Conservation (phyloP, 176 grass and related monocot species). For the Calamus simplicifolius region DNA sequence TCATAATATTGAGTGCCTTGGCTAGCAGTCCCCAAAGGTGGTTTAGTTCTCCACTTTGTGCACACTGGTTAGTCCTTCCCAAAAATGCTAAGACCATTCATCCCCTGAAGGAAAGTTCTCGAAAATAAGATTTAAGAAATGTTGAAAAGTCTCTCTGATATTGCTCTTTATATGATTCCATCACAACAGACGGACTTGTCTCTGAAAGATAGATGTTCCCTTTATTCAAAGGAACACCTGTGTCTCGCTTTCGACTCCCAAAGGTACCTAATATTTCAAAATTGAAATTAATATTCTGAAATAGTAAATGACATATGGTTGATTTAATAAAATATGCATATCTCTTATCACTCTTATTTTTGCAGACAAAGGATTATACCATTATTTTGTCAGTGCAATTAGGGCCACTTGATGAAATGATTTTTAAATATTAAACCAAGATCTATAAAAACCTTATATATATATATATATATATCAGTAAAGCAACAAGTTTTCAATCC, state of each 20-base stretch:
- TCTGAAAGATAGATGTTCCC: slow-evolving; percentile 42
- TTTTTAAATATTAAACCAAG: no score
- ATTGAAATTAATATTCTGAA: no score
- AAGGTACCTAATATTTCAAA: background rate
- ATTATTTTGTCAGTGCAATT: no score
- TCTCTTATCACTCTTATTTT: no score
- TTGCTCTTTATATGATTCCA: slow-evolving; percentile 23
- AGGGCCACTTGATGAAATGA: no score
- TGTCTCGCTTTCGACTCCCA: background rate
- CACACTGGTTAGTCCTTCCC: slow-evolving; percentile 30
- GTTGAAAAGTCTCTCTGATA: slow-evolving; percentile 31
- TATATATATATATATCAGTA: no score
- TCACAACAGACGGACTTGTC: slow-evolving; percentile 17
- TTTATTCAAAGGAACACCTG: slow-evolving; percentile 16
- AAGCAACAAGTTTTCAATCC: no score
- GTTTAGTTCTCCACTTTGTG: slow-evolving; percentile 16
- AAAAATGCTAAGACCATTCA: slow-evolving; percentile 40
- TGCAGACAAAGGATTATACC: no score
- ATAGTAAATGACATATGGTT: no score
- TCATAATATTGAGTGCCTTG: slow-evolving; percentile 31
- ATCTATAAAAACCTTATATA: no score
- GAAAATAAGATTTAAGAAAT: slow-evolving; percentile 30
- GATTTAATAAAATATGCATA: no score
- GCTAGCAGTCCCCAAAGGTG: slow-evolving; percentile 15
- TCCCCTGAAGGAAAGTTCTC: slow-evolving; percentile 25